Conservation (phyloP, 129 eudicot species). For the Arctium minus region DNA sequence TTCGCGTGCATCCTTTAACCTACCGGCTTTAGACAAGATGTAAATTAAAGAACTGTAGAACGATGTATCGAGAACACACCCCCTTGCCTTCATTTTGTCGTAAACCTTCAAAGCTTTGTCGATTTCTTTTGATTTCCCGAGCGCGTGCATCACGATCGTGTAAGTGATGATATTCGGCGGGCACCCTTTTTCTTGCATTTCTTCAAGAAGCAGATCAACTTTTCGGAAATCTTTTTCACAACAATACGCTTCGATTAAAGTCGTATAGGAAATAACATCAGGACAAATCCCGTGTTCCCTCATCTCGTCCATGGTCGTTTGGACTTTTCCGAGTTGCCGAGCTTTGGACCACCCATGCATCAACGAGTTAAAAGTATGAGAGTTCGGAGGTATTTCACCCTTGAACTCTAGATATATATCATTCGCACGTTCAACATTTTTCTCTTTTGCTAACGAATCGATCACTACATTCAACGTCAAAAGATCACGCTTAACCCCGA, state of each 20-base stretch:
- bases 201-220: constrained; percentile 53
- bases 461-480: constrained; percentile 45
- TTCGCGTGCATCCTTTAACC: constrained; percentile 64
- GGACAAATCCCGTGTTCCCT: constrained; percentile 49
- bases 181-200: constrained; percentile 63
- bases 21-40: constrained; percentile 49
- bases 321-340: constrained; percentile 48
- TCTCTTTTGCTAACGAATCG: constrained; percentile 58
- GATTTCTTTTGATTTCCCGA: constrained; percentile 63
- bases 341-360: constrained; percentile 81
- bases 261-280: constrained; percentile 62
- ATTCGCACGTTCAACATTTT: constrained; percentile 61
- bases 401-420: constrained; percentile 42
- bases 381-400: constrained; percentile 38
- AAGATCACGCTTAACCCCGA: constrained; percentile 49
- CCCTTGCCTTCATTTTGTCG: constrained; percentile 48
- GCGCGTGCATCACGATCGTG: constrained; percentile 64
- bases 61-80: constrained; percentile 47
- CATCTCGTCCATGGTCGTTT: constrained; percentile 52
- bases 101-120: constrained; percentile 60
- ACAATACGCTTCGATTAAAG: constrained; percentile 61
- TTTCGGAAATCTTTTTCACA: constrained; percentile 66
- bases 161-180: constrained; percentile 62
- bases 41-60: constrained; percentile 50
- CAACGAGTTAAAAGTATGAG: constrained; percentile 51